These are phyloP conservation scores for Drosera capensis DNA, from an alignment of 148 eudicot species.

Conservation along the genomic window DNA sequence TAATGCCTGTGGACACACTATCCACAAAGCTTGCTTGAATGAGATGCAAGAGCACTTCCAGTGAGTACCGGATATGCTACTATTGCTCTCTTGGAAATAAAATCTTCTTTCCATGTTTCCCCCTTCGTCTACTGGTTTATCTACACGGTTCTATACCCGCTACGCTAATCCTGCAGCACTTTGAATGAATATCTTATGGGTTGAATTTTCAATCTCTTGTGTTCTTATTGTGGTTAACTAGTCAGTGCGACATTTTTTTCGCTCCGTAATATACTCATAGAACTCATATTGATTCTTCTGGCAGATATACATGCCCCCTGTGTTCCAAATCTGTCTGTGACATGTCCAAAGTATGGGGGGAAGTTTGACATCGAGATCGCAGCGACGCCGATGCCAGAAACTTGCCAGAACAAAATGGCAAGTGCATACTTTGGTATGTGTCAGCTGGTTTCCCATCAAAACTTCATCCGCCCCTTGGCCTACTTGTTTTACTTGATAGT, in stretches of 20 bases:
- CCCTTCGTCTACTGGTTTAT: too few relatives aligned
- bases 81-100: too few relatives aligned
- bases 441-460: not conserved
- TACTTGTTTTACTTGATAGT: not conserved
- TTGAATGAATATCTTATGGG: not conserved
- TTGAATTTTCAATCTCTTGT: not conserved
- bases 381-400: conserved; percentile 72
- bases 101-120: too few relatives aligned
- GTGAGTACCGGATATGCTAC: conserved; percentile 58
- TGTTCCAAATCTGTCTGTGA: conserved; percentile 92
- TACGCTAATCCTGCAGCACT: not conserved
- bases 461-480: not conserved
- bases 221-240: too few relatives aligned
- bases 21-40: conserved; percentile 63
- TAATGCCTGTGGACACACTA: conserved; percentile 92
- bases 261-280: too few relatives aligned
- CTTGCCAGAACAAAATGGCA: conserved; percentile 49
- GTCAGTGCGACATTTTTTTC: too few relatives aligned
- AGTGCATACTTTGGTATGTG: not conserved
- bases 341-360: conserved; percentile 91
- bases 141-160: not conserved
- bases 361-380: conserved; percentile 71
- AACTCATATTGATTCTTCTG: too few relatives aligned
- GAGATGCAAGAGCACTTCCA: conserved; percentile 81
- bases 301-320: conserved; percentile 81